Base-by-base conservation (phyloP, 2,329 filamentous ascomycete genomes). In the Microdochium trichocladiopsis region DNA sequence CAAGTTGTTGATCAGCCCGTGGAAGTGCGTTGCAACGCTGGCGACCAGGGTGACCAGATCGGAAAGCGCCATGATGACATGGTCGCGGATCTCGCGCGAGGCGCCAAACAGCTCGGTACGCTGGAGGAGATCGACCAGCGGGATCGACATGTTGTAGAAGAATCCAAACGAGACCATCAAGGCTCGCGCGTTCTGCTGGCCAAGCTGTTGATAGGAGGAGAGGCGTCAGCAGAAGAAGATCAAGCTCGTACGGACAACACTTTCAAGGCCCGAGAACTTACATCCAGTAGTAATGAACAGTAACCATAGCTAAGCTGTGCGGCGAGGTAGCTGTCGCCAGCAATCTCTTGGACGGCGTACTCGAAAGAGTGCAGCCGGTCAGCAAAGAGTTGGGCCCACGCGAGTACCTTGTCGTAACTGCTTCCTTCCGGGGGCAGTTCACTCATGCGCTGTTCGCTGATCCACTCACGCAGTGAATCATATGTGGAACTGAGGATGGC, bases 351-450 rank as follows among this genome's bases (percentile, higher is more conserved):
- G 47, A 71, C 67, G 5, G 61, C 65, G 10, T 58, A 31, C 48
- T 71, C 67, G 41, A 71, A 71, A 2, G 62, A 64, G 51, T 70
- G 63, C 23, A 72, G 50, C 9, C 68, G 56, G 33, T 70, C 68
- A n/a, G 69, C 58, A 37, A 72, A 72, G 1, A 71, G 57, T 51
- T 66, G 61, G 1, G 69, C 68, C 69, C 69, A 71, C 2, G 62
- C 58, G 10, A 72, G 58, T 2, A 70, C 69, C 51, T 69, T 71
- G 53, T 72, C 69, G 50, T 71, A 70, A 52, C 60, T 65, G 56
- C 69, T 71, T 31, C 69, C 69, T 52, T 71, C 68, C 0, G 68
- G 61, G 0, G 69, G 69, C n/a, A 72, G 55, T 37, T 66, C 60
- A 51, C 61, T 67, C 66, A 72, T 65, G 16, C 69, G 66, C 57